Evolutionary conservation across 1,284 basidiomycete genomes (phyloP).

Genomic region (Veloporphyrellus conicus): DNA sequence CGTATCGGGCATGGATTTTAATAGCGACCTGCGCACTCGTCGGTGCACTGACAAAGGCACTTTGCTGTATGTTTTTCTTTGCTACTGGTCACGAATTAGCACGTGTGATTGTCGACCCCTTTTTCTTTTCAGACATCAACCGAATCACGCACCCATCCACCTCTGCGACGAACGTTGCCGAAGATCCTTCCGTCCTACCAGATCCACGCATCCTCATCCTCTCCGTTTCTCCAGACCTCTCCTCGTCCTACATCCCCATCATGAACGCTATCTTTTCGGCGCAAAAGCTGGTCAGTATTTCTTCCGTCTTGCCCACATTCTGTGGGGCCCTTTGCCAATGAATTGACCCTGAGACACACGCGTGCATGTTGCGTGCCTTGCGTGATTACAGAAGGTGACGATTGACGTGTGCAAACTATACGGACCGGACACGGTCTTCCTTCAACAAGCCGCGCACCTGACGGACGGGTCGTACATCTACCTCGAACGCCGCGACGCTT

Average conservation of each 20-base stretch:
- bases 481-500: constrained; percentile 72
- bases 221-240: constrained; percentile 86
- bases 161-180: constrained; percentile 31
- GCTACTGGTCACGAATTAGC: no score
- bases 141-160: constrained; percentile 52
- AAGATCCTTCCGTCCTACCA: constrained; percentile 45
- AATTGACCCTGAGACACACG: neutral
- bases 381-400: constrained; percentile 70
- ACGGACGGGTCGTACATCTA: constrained; percentile 93
- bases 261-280: constrained; percentile 99
- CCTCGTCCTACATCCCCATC: constrained; percentile 89
- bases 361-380: constrained; percentile 1
- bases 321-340: no score
- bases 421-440: constrained; percentile 87
- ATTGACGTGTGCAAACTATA: constrained; percentile 95
- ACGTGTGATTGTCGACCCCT: no score
- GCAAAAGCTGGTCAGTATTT: constrained; percentile 76
- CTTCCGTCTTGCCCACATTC: neutral
- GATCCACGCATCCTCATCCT: constrained; percentile 88
- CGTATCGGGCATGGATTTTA: no score
- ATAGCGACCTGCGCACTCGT: constrained; percentile 72
- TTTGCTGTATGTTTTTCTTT: constrained; percentile 68
- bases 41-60: constrained; percentile 80
- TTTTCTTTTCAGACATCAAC: constrained; percentile 70
- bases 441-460: constrained; percentile 95